Percentiles rank a stretch among this genome's conserved stretches.
Evolutionary conservation across 2,329 filamentous ascomycete genomes (phyloP).

Genomic region (Aspergillus arachidicola): DNA sequence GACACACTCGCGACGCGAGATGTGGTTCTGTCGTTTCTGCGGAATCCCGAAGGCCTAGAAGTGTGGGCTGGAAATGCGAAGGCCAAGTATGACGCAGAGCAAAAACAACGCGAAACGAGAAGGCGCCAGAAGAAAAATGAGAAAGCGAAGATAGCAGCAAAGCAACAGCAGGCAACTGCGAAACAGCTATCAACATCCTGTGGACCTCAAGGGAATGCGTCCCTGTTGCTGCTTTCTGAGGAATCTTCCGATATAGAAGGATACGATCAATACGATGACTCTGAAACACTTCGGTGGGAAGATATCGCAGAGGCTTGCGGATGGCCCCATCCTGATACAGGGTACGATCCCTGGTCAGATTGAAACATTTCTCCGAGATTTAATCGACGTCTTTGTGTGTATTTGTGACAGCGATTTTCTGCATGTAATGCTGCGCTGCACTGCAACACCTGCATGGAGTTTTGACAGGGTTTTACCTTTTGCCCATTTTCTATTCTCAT

Average conservation of each 20-base stretch:
- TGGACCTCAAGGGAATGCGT: neutral
- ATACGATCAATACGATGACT: neutral
- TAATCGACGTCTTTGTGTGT: neutral
- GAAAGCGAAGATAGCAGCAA: neutral
- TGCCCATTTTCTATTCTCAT: neutral
- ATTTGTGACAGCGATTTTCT: neutral
- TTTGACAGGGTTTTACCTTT: neutral
- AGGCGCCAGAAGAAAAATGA: neutral
- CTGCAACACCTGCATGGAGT: neutral
- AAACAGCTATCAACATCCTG: neutral
- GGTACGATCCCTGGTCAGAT: conserved; percentile 7
- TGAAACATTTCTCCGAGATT: neutral
- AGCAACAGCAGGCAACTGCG: neutral
- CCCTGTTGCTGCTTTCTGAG: neutral
- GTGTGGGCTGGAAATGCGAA: conserved; percentile 33
- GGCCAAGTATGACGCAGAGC: neutral
- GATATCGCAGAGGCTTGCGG: neutral
- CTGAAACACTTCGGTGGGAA: conserved; percentile 1
- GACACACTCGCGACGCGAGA: conserved; percentile 55
- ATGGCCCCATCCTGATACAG: conserved; percentile 7
- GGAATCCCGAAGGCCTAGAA: conserved; percentile 39
- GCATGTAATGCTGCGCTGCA: neutral
- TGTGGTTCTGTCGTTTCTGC: conserved; percentile 51
- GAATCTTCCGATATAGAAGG: neutral
- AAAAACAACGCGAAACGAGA: neutral